These are phyloP conservation scores for Tylopilus plumbeoviolaceoides DNA, from an alignment of 768 basidiomycete genomes.

Conservation along the genomic window DNA sequence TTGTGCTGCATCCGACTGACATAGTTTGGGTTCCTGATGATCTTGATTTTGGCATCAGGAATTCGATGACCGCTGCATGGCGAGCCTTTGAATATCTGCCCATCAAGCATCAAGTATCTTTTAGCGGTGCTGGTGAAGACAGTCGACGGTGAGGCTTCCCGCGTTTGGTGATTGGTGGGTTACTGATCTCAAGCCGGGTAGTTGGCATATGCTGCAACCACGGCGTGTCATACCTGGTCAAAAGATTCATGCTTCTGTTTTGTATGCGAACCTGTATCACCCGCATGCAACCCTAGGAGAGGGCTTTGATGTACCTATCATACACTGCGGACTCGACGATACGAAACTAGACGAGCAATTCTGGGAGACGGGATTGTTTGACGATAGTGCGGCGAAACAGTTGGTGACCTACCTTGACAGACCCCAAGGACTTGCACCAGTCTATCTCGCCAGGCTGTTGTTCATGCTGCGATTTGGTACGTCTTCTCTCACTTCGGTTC, in stretches of 20 bases:
- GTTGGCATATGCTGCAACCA: slow-evolving; percentile 15
- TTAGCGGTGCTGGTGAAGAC: slow-evolving; percentile 15
- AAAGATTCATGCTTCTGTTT: slow-evolving; percentile 7
- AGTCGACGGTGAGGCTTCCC: slow-evolving; percentile 12
- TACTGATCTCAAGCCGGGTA: slow-evolving; percentile 2
- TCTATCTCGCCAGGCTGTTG: slow-evolving; percentile 3
- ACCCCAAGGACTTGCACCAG: slow-evolving; percentile 7
- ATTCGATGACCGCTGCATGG: slow-evolving; percentile 21
- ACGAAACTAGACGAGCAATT: slow-evolving; percentile 3
- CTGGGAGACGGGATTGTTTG: slow-evolving; percentile 23
- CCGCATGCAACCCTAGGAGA: slow-evolving; percentile 18
- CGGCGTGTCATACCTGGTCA: slow-evolving; percentile 24
- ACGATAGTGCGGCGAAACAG: slow-evolving; percentile 12
- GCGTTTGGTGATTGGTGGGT: neutral
- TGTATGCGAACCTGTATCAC: slow-evolving; percentile 4
- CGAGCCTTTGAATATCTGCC: slow-evolving; percentile 17
- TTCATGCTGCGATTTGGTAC: slow-evolving; percentile 23
- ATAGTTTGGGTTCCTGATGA: slow-evolving; percentile 15
- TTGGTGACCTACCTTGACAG: slow-evolving; percentile 8
- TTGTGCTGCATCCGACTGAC: slow-evolving; percentile 20
- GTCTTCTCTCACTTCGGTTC: neutral
- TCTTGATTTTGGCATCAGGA: slow-evolving; percentile 17
- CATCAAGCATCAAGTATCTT: slow-evolving; percentile 22
- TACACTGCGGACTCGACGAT: neutral
- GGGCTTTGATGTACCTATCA: slow-evolving; percentile 22